These are phyloP conservation scores for Pulveroboletus sp. DNA, from an alignment of 768 basidiomycete genomes.

Conservation along the genomic window DNA sequence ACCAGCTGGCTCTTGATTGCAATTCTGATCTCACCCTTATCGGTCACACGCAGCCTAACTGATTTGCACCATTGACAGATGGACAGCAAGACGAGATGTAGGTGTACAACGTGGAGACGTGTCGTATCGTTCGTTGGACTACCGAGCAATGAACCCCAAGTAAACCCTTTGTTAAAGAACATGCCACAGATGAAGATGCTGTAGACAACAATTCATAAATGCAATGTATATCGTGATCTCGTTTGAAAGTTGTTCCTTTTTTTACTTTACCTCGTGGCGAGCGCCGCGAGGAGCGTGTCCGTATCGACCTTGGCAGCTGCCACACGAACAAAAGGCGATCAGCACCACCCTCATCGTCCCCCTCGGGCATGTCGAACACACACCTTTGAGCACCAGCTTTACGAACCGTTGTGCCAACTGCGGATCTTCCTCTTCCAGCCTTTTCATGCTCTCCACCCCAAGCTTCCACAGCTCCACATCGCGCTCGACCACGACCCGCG, in stretches of 20 bases:
- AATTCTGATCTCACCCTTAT: no score
- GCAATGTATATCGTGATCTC: conserved; percentile 1
- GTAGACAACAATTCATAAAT: not conserved
- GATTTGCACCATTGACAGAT: no score
- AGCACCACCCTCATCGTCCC: not conserved
- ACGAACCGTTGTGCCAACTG: conserved; percentile 61
- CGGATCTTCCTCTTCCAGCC: conserved; percentile 65
- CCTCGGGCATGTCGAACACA: conserved; percentile 9
- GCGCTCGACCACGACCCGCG: conserved; percentile 78
- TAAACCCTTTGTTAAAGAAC: not conserved
- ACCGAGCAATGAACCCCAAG: not conserved
- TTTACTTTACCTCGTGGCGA: conserved; percentile 38
- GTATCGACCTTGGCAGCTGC: conserved; percentile 63
- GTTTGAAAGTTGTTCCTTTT: not conserved
- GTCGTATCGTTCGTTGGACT: conserved; percentile 1
- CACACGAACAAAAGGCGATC: not conserved
- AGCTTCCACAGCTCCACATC: conserved; percentile 81
- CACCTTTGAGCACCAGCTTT: conserved; percentile 71
- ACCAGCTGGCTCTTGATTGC: no score
- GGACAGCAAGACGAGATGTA: not conserved
- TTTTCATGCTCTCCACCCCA: conserved; percentile 48
- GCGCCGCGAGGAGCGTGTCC: conserved; percentile 54
- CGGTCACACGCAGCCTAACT: no score
- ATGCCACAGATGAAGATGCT: conserved; percentile 5
- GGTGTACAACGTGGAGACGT: not conserved